These are phyloP conservation scores for Aegilops umbellulata DNA, from an alignment of 176 grass and related monocot species.

Conservation along the genomic window DNA sequence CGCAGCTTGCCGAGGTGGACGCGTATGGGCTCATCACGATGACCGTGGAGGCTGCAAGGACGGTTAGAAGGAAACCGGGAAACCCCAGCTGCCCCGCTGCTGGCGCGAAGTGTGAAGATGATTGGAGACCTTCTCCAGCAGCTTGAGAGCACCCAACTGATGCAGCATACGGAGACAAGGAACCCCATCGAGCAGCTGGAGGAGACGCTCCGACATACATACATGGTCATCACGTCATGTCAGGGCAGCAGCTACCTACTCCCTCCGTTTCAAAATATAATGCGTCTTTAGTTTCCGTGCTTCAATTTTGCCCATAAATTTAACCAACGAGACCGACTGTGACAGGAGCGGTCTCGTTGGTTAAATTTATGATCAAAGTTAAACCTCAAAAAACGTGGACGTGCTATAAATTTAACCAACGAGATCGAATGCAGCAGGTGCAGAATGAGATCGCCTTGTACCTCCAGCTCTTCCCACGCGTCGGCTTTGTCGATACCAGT, in stretches of 20 bases:
- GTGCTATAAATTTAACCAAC: too few species aligned
- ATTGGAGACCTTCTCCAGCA: slow-evolving; percentile 61
- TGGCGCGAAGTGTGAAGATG: slow-evolving; percentile 54
- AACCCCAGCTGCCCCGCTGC: slow-evolving; percentile 36
- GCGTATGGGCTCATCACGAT: slow-evolving; percentile 60
- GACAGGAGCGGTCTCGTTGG: too few species aligned
- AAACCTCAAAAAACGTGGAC: too few species aligned
- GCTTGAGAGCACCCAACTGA: slow-evolving; percentile 52
- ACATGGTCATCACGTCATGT: slow-evolving; percentile 52
- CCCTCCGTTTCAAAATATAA: too few species aligned
- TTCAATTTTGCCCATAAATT: too few species aligned
- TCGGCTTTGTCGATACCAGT: slow-evolving; percentile 58
- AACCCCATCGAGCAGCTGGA: slow-evolving; percentile 53
- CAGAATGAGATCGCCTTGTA: slow-evolving; percentile 70
- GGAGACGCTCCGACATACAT: slow-evolving; percentile 48
- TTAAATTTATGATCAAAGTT: too few species aligned
- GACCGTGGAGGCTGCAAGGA: slow-evolving; percentile 49
- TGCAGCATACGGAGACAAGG: slow-evolving; percentile 58
- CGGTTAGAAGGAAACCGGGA: slow-evolving; percentile 55
- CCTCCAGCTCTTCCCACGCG: slow-evolving; percentile 59
- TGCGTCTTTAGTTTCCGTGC: too few species aligned
- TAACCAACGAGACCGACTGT: too few species aligned
- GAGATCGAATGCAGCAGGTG: slow-evolving; percentile 57
- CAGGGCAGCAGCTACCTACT: slow-evolving; percentile 51
- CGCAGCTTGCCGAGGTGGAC: slow-evolving; percentile 67